Base-by-base conservation (phyloP, 495 filamentous ascomycete species). In the Penicillium daleae region DNA sequence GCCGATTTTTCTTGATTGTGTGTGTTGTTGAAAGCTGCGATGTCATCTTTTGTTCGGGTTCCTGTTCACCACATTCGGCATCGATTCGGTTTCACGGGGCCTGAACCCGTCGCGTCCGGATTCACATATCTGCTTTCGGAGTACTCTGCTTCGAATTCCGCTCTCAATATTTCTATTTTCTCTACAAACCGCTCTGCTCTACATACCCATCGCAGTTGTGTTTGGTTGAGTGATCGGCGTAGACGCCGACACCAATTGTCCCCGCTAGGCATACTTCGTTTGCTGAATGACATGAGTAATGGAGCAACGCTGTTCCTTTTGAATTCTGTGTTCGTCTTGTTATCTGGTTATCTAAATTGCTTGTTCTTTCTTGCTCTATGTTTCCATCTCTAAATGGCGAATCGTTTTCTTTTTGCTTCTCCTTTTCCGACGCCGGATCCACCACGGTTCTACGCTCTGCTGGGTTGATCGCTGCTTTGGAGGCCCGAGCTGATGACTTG, bases 1-100 rank as follows among this genome's bases (percentile, higher is more conserved):
- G 89, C 90, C 33, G 89, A 92, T 72, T 92, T 91, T 71, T 77
- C 75, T 63, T 84, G 75, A 80, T 74, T 21, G 17, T 37, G 13
- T 40, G 35, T 59, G n/a, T 39, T 61, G 60, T 57, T 35, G 32
- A 50, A 50, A 48, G 54, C 44, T 60, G 42, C 58, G 51, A 67
- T 63, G 31, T 56, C 66, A 60, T 40, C 50, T 64, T 53, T 51
- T 39, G 24, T 53, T 65, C 51, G 50, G 64, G 59, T 33, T 55
- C 57, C 54, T 61, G 32, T 37, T 50, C 31, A 50, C 15, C 17
- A n/a, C 44, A 54, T 42, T 60, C 52, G 33, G 35, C 31, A 39
- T 44, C 40, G 56, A 57, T 33, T 56, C 37, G 39, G 55, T 50
- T 29, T 29, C 50, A 37, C 9, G 53, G 53, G 48, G 56, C 52